Base-by-base conservation (phyloP, 768 basidiomycete species). In the Amanita brunnescens region DNA sequence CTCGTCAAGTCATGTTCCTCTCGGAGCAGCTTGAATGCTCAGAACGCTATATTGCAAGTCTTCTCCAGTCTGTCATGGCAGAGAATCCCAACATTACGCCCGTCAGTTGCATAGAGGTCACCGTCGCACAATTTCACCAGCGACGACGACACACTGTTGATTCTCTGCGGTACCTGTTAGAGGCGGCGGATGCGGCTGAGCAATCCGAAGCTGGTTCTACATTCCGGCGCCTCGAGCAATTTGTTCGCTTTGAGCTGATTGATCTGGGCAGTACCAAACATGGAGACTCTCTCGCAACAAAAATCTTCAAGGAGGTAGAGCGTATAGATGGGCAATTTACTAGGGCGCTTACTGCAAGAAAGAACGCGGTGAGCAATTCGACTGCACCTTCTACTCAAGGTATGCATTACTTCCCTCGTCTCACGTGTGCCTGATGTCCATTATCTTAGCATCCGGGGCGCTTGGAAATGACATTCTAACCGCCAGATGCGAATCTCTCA, bases 1-100 rank as follows among this genome's bases (percentile, higher is more conserved):
- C 81, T 12, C 80, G 78, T 45, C 89, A 89, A 63, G 79, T 76
- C 50, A 64, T 87, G 50, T 87, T 90, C 65, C 78, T 94, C 50
- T 80, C 92, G 0, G 81, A 87, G 61, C 80, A 89, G 49, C 82
- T 96, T 48, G 75, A 80, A 59, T 81, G 81, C 57, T 94, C 92
- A 10, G 92, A 95, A 68, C 80, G 83, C 58, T 82, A 87, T 65
- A 68, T 83, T 46, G 87, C 91, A 3, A 72, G 73, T 18, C 76
- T 91, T 14, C 70, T 91, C 41, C 79, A 86, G 52, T 67, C 76
- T 18, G 73, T 85, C 37, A 82, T 83, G 68, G 58, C 75, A 1
- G 68, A 75, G 53, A 81, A 83, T 59, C 83, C 87, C 0, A 88
- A 89, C 55, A 68, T 84, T 13, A 70, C 66, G 2, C 68, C 78